These are phyloP conservation scores for Morella rubra DNA, from an alignment of 306 rosid species.

Conservation along the genomic window DNA sequence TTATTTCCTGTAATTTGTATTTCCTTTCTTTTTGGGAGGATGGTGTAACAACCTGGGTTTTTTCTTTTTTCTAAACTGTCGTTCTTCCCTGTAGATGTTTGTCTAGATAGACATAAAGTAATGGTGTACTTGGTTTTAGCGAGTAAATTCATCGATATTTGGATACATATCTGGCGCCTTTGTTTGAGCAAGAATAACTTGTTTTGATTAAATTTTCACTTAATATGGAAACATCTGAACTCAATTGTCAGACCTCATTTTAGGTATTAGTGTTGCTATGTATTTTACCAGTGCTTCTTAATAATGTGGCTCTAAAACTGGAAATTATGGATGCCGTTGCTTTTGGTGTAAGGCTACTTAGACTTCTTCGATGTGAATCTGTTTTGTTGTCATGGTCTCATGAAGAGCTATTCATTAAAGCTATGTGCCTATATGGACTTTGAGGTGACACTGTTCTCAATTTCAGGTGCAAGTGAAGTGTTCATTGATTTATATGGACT, in stretches of 20 bases:
- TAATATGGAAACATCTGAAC: background rate
- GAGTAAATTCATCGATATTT: background rate
- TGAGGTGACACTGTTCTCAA: constrained; percentile 4
- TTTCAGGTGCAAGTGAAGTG: constrained; percentile 86
- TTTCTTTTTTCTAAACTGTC: background rate
- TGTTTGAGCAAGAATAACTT: background rate
- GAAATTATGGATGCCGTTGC: background rate
- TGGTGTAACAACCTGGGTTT: background rate
- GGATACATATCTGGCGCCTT: background rate
- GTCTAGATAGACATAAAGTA: background rate
- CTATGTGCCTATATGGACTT: constrained; percentile 8
- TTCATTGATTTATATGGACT: constrained; percentile 81
- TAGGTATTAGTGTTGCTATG: background rate
- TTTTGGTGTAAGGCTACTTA: constrained; percentile 2
- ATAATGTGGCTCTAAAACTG: constrained; percentile 22
- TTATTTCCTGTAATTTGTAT: background rate
- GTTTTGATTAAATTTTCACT: background rate
- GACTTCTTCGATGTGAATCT: constrained; percentile 5
- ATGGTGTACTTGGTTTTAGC: background rate
- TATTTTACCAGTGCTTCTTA: background rate
- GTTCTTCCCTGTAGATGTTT: background rate
- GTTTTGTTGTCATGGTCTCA: constrained; percentile 6
- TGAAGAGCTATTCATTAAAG: background rate
- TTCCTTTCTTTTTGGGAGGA: background rate
- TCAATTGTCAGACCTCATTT: background rate